Conservation (phyloP, 2,329 filamentous ascomycete genomes). For the Spiromastix sp. region DNA sequence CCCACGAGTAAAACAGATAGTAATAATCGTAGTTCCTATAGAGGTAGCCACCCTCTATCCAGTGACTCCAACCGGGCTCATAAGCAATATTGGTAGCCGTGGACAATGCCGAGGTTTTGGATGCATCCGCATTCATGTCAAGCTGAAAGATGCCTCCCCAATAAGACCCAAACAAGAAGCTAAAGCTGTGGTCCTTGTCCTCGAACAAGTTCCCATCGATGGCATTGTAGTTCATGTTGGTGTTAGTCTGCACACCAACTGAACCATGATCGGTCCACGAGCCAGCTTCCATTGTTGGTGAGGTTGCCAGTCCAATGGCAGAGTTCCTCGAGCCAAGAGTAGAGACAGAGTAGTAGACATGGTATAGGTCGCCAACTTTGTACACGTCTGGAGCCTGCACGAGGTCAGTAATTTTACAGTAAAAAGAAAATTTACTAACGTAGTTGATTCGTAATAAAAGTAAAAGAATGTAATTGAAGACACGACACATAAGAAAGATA, state of each 20-base stretch:
- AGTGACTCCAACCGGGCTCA: conserved; percentile 2
- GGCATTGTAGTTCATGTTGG: conserved; percentile 33
- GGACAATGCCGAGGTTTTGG: neutral
- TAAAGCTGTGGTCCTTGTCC: conserved; percentile 27
- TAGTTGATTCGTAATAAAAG: too few relatives aligned
- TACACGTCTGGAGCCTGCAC: conserved; percentile 6
- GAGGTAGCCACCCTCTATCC: conserved; percentile 2
- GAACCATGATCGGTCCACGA: conserved; percentile 27
- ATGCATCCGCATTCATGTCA: conserved; percentile 12
- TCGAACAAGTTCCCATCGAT: conserved; percentile 49
- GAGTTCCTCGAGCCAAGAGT: conserved; percentile 51
- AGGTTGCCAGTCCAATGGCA: conserved; percentile 51
- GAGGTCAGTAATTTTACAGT: conserved; percentile 1
- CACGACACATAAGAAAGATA: too few relatives aligned
- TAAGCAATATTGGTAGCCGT: conserved; percentile 1
- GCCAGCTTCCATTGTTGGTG: conserved; percentile 25
- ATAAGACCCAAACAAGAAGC: conserved; percentile 57
- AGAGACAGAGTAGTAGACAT: conserved; percentile 56
- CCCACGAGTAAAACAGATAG: conserved; percentile 3
- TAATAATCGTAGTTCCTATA: conserved; percentile 1
- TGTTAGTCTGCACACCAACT: conserved; percentile 24
- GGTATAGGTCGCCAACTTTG: conserved; percentile 39
- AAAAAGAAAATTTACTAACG: too few relatives aligned
- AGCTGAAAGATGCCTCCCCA: conserved; percentile 58
- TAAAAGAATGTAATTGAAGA: too few relatives aligned